These are phyloP conservation scores for Suillus sp. DNA, from an alignment of 768 basidiomycete genomes.

Conservation along the genomic window DNA sequence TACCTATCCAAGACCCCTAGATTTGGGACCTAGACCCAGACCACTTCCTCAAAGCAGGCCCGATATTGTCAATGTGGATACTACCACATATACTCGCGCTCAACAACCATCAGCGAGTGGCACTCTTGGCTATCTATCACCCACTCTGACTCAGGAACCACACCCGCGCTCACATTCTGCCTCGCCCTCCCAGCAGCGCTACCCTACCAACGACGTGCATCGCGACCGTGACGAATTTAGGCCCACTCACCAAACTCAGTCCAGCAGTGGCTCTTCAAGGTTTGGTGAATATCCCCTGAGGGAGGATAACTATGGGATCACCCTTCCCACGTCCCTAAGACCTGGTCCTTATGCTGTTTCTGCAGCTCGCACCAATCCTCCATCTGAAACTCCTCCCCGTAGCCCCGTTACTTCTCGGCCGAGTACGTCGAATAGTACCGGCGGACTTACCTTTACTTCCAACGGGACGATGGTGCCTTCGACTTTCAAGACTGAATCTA, in stretches of 20 bases:
- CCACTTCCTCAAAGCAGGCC: constrained; percentile 30
- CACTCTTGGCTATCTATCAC: constrained; percentile 39
- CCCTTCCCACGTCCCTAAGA: constrained; percentile 30
- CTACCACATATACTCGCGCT: constrained; percentile 21
- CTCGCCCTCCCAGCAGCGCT: constrained; percentile 36
- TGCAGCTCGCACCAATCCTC: constrained; percentile 33
- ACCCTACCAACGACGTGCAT: constrained; percentile 23
- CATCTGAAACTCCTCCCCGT: constrained; percentile 57
- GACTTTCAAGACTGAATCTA: constrained; percentile 25
- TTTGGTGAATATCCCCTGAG: constrained; percentile 34
- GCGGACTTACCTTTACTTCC: constrained; percentile 27
- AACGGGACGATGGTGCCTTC: constrained; percentile 31
- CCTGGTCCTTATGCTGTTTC: constrained; percentile 28
- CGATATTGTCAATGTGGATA: constrained; percentile 25
- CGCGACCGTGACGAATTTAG: constrained; percentile 35
- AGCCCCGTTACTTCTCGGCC: constrained; percentile 58
- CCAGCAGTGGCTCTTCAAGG: constrained; percentile 30
- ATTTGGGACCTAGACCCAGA: constrained; percentile 25
- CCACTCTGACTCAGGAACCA: constrained; percentile 54
- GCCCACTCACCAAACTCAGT: constrained; percentile 31
- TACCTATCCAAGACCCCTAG: constrained; percentile 21
- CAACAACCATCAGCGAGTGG: constrained; percentile 20
- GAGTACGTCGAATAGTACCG: constrained; percentile 36
- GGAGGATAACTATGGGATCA: constrained; percentile 31
- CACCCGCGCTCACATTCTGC: constrained; percentile 67